Percentiles rank a stretch among this genome's conserved stretches.
These are phyloP conservation scores for Myxozyma udenii DNA, from an alignment of 805 yeast species.

Conservation along the genomic window DNA sequence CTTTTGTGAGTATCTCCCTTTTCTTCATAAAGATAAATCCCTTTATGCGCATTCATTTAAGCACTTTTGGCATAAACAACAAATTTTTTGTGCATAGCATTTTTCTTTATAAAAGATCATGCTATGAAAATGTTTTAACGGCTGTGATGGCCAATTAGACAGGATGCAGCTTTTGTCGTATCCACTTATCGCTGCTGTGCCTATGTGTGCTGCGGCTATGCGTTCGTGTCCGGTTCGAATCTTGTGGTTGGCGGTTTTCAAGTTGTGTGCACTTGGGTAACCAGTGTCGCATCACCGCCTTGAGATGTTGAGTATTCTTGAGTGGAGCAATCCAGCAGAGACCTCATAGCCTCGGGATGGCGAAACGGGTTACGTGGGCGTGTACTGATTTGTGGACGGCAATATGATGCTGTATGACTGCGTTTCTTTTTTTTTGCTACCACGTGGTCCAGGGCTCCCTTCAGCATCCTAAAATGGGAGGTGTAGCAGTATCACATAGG, in stretches of 20 bases:
- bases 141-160: slow-evolving; percentile 28
- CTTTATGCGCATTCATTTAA: too few relatives aligned
- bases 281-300: slow-evolving; percentile 18
- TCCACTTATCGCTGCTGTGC: slow-evolving; percentile 6
- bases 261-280: slow-evolving; percentile 17
- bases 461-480: too few relatives aligned
- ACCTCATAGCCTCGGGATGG: slow-evolving; percentile 29
- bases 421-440: slow-evolving; percentile 1
- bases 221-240: slow-evolving; percentile 28
- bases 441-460: too few relatives aligned
- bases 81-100: too few relatives aligned
- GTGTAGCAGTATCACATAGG: too few relatives aligned
- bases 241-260: slow-evolving; percentile 25
- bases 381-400: slow-evolving; percentile 17
- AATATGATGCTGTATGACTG: slow-evolving; percentile 18
- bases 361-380: slow-evolving; percentile 24
- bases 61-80: too few relatives aligned
- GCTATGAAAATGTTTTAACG: neutral
- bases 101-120: neutral
- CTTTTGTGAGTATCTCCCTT: too few relatives aligned
- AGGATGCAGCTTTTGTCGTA: slow-evolving; percentile 9
- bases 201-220: slow-evolving; percentile 6
- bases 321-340: slow-evolving; percentile 31
- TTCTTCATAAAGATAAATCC: too few relatives aligned
- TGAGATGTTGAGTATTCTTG: slow-evolving; percentile 25